Base-by-base conservation (phyloP, 2,329 filamentous ascomycete genomes). In the Rachicladosporium sp. region DNA sequence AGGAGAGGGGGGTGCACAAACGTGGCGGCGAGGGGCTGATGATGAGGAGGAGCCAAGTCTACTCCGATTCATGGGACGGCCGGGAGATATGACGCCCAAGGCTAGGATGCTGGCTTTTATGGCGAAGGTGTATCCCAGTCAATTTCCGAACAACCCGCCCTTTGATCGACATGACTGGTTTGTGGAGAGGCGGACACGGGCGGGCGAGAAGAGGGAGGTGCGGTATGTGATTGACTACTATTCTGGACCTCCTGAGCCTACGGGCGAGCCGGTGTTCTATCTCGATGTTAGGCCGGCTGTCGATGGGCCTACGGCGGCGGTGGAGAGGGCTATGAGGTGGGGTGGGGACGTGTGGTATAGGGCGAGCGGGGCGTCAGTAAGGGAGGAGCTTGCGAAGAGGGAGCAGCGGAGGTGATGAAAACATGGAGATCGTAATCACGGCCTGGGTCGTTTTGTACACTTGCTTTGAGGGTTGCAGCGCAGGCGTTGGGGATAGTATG, bases 131-230 rank as follows among this genome's bases (percentile, higher is more conserved):
- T 93, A 84, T 59, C 91, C 91, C 1, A 67, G 73, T 43, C 80
- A 78, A 53, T 98, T 83, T 63, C 81, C 67, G 4, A 79, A 80
- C 6, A 80, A 86, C 39, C 82, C 86, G 8, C 91, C 91, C 1
- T 98, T 98, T 54, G 91, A 98, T 62, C 78, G 91, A 45, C 91
- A 98, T 60, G 91, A 98, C 60, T 98, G 91, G 91, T 96, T 81
- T 57, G 83, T 98, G 32, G 74, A 83, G 48, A 74, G 91, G 46
- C 73, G 80, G 29, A 63, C 73, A 36, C 66, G 69, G 4, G 70
- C 78, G 38, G 84, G 83, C 19, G 59, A 78, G 43, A 70, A 68
- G 52, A 81, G 80, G 58, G 80, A 95, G 66, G 70, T 95, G 34
- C 77, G 91, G 53, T 98, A 98, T 60, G 78, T 98, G 41, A 98